Conservation (phyloP, 176 grass and related monocot species). For the Tillandsia leiboldiana region DNA sequence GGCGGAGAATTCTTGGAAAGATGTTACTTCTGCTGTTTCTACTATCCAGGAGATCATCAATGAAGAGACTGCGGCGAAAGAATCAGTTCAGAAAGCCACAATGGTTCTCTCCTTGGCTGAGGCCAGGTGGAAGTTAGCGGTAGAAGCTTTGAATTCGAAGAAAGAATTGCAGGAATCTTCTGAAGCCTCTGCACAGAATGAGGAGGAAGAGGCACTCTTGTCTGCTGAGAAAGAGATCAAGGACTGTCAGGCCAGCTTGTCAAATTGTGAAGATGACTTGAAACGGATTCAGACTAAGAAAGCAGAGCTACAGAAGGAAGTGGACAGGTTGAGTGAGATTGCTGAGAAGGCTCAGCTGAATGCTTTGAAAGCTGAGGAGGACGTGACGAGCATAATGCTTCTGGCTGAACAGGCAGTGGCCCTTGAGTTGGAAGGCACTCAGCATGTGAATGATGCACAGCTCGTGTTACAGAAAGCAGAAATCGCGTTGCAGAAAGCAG, state of each 20-base stretch:
- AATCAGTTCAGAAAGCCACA: slow-evolving; percentile 52
- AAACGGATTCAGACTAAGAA: slow-evolving; percentile 42
- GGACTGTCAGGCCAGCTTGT: slow-evolving; percentile 34
- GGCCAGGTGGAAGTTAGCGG: slow-evolving; percentile 60
- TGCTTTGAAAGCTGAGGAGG: slow-evolving; percentile 76
- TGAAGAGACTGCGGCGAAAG: slow-evolving; percentile 65
- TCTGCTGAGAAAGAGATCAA: slow-evolving; percentile 49
- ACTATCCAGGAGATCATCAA: slow-evolving; percentile 61
- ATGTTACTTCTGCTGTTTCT: slow-evolving; percentile 41
- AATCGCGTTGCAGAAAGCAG: slow-evolving; percentile 44
- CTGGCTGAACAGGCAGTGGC: slow-evolving; percentile 87
- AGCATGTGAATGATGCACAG: slow-evolving; percentile 65
- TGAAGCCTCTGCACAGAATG: slow-evolving; percentile 28
- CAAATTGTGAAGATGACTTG: slow-evolving; percentile 45
- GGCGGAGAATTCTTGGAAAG: slow-evolving; percentile 37
- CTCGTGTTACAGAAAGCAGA: slow-evolving; percentile 37
- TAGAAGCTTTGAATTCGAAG: slow-evolving; percentile 37
- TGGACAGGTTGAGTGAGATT: slow-evolving; percentile 68
- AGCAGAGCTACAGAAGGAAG: slow-evolving; percentile 57
- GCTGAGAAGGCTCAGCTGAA: slow-evolving; percentile 67
- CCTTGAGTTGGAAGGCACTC: slow-evolving; percentile 64
- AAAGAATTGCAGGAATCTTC: slow-evolving; percentile 24
- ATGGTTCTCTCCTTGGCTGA: slow-evolving; percentile 87
- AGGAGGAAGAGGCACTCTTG: slow-evolving; percentile 52
- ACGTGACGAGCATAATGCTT: slow-evolving; percentile 87